Conservation (phyloP, 495 filamentous ascomycete genomes). For the Xylaria venustula region DNA sequence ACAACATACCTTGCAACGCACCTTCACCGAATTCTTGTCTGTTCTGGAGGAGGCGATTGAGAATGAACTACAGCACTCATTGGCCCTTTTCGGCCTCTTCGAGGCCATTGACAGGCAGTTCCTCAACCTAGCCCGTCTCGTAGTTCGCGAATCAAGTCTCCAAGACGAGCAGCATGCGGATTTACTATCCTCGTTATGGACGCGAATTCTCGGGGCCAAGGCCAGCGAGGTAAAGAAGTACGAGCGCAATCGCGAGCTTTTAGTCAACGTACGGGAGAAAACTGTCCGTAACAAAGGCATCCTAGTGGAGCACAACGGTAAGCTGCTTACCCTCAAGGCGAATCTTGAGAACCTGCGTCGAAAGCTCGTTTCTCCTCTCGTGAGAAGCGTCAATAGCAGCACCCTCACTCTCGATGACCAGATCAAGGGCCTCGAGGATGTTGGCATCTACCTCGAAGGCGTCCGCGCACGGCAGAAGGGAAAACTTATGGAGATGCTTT, state of each 20-base stretch:
- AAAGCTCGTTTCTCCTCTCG: constrained; percentile 77
- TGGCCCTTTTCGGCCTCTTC: constrained; percentile 77
- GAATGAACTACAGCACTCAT: constrained; percentile 72
- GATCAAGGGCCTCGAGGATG: constrained; percentile 75
- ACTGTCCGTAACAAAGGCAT: constrained; percentile 85
- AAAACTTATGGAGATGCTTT: constrained; percentile 70
- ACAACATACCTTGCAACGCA: constrained; percentile 73
- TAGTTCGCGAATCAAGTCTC: constrained; percentile 73
- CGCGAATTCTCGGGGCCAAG: constrained; percentile 72
- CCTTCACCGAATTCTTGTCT: constrained; percentile 83
- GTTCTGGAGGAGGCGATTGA: constrained; percentile 86
- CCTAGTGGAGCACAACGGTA: constrained; percentile 77
- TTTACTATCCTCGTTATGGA: constrained; percentile 81
- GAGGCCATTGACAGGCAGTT: constrained; percentile 87
- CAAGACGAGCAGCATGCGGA: constrained; percentile 79
- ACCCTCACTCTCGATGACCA: constrained; percentile 78
- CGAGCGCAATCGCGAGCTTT: constrained; percentile 76
- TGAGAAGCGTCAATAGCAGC: constrained; percentile 64
- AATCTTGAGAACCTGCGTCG: constrained; percentile 74
- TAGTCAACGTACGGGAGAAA: constrained; percentile 72
- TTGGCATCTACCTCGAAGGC: constrained; percentile 68
- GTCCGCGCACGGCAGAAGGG: constrained; percentile 76
- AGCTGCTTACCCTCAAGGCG: constrained; percentile 73
- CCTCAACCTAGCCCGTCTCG: constrained; percentile 80
- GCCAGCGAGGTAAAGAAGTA: constrained; percentile 74